phyloP scores from a whole-genome alignment of 805 yeast genomes.

The Candida suzukii region DNA sequence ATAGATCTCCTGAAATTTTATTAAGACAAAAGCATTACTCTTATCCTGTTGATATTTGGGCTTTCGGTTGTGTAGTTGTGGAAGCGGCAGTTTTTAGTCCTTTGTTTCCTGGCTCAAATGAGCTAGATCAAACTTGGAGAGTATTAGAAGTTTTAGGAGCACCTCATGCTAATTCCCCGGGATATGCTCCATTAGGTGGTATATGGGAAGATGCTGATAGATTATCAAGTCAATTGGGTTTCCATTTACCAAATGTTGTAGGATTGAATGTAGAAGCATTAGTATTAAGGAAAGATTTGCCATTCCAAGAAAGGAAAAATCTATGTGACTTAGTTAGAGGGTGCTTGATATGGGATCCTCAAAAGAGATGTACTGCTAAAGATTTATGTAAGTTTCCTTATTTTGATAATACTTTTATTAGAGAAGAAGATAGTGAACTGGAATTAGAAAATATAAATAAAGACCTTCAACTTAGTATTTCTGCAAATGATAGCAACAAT shows the following conservation, averaged over 20 bases:
- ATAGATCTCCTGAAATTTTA: slow-evolving; percentile 75
- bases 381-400: slow-evolving; percentile 43
- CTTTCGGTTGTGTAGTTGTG: slow-evolving; percentile 72
- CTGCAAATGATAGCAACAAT: neutral
- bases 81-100: slow-evolving; percentile 72
- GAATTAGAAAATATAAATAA: neutral
- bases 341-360: slow-evolving; percentile 77
- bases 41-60: slow-evolving; percentile 77
- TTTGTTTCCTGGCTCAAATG: slow-evolving; percentile 76
- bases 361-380: slow-evolving; percentile 46
- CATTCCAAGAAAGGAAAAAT: slow-evolving; percentile 25
- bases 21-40: slow-evolving; percentile 57
- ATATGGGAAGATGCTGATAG: slow-evolving; percentile 59
- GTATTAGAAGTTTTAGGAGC: slow-evolving; percentile 67
- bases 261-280: slow-evolving; percentile 43
- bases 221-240: slow-evolving; percentile 47
- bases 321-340: slow-evolving; percentile 34
- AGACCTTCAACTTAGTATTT: neutral
- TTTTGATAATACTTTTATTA: slow-evolving; percentile 37
- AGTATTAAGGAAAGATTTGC: slow-evolving; percentile 37
- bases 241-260: slow-evolving; percentile 46
- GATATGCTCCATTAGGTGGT: slow-evolving; percentile 52
- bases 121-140: slow-evolving; percentile 69
- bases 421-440: slow-evolving; percentile 7
- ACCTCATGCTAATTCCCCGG: slow-evolving; percentile 34